Percentiles rank a stretch among this genome's conserved stretches.
Conservation (phyloP, 106 monocot species). For the Allium fistulosum region DNA sequence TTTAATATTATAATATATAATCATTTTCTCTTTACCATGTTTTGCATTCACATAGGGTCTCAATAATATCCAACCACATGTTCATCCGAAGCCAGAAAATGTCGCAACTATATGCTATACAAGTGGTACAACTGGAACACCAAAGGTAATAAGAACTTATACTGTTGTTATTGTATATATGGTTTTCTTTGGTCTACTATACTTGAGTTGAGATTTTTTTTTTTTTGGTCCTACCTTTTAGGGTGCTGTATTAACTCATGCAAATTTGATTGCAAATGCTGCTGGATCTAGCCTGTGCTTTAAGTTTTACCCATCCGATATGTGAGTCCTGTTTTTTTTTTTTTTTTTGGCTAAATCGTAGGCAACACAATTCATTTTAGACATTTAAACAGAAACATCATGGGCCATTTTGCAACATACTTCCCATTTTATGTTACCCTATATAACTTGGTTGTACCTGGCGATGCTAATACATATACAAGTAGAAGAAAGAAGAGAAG, state of each 20-base stretch:
- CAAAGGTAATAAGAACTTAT: slow-evolving; percentile 53
- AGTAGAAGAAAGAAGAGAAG: too few species aligned
- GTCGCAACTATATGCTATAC: slow-evolving; percentile 96
- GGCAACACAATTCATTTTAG: too few species aligned
- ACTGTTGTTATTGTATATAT: not conserved
- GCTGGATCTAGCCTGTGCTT: slow-evolving; percentile 41
- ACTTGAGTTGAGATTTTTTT: not conserved
- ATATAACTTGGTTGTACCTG: slow-evolving; percentile 2
- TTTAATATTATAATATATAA: not conserved
- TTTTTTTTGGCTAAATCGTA: not conserved
- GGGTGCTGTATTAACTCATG: slow-evolving; percentile 84
- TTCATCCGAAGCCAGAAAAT: slow-evolving; percentile 82
- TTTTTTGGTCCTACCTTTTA: slow-evolving; percentile 13
- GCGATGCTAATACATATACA: too few species aligned
- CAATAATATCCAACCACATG: slow-evolving; percentile 59
- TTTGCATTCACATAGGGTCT: slow-evolving; percentile 36
- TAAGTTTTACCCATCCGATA: slow-evolving; percentile 67
- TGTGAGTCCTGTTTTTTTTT: slow-evolving; percentile 27
- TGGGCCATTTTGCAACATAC: too few species aligned
- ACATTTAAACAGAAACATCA: too few species aligned
- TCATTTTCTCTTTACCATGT: not conserved
- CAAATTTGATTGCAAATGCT: slow-evolving; percentile 81
- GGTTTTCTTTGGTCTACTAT: not conserved
- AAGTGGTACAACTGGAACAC: slow-evolving; percentile 97
- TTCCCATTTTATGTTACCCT: too few species aligned